phyloP scores from a whole-genome alignment of 805 yeast genomes.

The Cyberlindnera mrakii region DNA sequence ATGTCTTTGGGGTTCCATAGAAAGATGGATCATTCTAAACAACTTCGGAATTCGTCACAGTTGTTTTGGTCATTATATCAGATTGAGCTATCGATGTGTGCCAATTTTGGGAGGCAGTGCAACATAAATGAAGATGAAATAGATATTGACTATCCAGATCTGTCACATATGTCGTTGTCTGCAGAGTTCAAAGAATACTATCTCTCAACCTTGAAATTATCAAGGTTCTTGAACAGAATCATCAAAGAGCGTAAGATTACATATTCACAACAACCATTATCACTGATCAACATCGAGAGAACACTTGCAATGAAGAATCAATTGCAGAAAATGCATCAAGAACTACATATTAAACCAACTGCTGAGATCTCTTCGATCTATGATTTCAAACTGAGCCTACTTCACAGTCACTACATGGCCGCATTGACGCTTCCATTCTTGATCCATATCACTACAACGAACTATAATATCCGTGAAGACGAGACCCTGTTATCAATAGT shows the following conservation, averaged over 20 bases:
- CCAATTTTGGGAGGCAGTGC: constrained; percentile 41
- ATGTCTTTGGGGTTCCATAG: constrained; percentile 44
- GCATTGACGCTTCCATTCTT: constrained; percentile 39
- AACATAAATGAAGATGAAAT: constrained; percentile 40
- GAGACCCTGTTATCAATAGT: constrained; percentile 36
- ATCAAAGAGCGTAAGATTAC: constrained; percentile 32
- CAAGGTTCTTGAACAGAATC: constrained; percentile 34
- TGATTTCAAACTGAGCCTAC: constrained; percentile 36
- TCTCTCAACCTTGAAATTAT: constrained; percentile 28
- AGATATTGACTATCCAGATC: constrained; percentile 34
- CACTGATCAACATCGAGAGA: constrained; percentile 34
- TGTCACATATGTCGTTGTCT: constrained; percentile 15
- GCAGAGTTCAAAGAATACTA: constrained; percentile 26
- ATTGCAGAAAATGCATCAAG: constrained; percentile 29
- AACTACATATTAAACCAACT: constrained; percentile 26
- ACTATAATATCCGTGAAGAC: constrained; percentile 29
- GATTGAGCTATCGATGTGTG: constrained; percentile 34
- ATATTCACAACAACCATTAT: constrained; percentile 32
- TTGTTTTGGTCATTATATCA: constrained; percentile 39
- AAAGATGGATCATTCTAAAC: constrained; percentile 21
- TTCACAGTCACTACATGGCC: constrained; percentile 36
- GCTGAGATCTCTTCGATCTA: constrained; percentile 26
- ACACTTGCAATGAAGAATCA: constrained; percentile 31
- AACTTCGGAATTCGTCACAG: constrained; percentile 24
- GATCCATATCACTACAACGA: constrained; percentile 32